Percentiles rank a stretch among this genome's conserved stretches.
phyloP scores from a whole-genome alignment of 2,329 filamentous ascomycete species.

The Sarocladium kiliense region DNA sequence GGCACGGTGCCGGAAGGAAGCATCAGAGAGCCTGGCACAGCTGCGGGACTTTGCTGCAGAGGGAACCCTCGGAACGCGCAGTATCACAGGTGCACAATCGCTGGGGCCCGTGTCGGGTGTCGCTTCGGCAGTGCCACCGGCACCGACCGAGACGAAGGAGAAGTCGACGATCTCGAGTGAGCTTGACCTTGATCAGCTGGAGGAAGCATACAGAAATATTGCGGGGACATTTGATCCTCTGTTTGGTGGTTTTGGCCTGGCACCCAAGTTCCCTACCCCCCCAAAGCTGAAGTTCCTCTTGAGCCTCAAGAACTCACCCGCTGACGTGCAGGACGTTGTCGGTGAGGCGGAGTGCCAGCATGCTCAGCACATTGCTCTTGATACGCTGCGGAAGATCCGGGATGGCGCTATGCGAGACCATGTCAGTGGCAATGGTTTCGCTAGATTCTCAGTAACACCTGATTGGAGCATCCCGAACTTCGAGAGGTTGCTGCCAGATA shows the following conservation, averaged over 20 bases:
- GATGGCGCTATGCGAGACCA: constrained; percentile 52
- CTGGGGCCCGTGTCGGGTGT: constrained; percentile 21
- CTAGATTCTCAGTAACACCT: constrained; percentile 79
- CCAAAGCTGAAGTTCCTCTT: constrained; percentile 80
- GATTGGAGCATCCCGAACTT: constrained; percentile 96
- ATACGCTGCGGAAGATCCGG: constrained; percentile 71
- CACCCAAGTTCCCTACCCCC: constrained; percentile 88
- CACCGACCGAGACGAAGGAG: constrained; percentile 16
- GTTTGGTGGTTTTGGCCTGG: constrained; percentile 73
- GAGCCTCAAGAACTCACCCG: constrained; percentile 65
- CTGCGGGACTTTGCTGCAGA: constrained; percentile 85
- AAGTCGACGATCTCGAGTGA: constrained; percentile 51
- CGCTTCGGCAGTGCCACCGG: constrained; percentile 21
- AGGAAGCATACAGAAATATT: constrained; percentile 83
- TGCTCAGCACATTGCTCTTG: constrained; percentile 72
- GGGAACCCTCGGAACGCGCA: constrained; percentile 59
- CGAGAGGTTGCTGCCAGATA: constrained; percentile 95
- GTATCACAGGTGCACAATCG: constrained; percentile 23
- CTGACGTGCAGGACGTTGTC: constrained; percentile 78
- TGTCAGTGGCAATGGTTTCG: constrained; percentile 47
- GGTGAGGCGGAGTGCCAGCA: constrained; percentile 70
- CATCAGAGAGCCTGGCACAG: constrained; percentile 74
- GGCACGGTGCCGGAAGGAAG: constrained; percentile 74
- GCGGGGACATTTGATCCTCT: constrained; percentile 71
- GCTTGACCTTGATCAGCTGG: constrained; percentile 83